These are phyloP conservation scores for Yamagishiella unicocca DNA, from an alignment of 139 green algal genomes.

Conservation along the genomic window DNA sequence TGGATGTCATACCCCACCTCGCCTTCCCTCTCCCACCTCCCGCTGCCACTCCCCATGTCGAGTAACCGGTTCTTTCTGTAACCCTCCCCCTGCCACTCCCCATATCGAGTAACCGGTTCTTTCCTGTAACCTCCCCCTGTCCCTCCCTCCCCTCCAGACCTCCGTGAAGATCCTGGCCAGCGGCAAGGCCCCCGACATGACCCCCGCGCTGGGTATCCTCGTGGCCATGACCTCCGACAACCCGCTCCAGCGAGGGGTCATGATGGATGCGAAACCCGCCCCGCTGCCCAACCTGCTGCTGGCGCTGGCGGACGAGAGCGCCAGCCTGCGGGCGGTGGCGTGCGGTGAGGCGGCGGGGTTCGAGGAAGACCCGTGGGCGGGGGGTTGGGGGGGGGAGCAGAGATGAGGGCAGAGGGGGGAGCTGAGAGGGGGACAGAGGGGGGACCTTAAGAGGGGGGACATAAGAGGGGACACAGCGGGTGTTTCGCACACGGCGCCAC, in stretches of 20 bases:
- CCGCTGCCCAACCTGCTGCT: slow-evolving; percentile 48
- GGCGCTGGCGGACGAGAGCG: slow-evolving; percentile 40
- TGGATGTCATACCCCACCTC: not conserved
- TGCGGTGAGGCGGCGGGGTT: slow-evolving; percentile 39
- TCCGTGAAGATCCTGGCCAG: slow-evolving; percentile 51
- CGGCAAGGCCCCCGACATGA: slow-evolving; percentile 54
- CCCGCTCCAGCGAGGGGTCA: slow-evolving; percentile 47
- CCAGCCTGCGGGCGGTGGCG: slow-evolving; percentile 41
- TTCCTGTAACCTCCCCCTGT: too few species aligned
- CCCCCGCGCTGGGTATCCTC: slow-evolving; percentile 52
- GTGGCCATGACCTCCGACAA: slow-evolving; percentile 43
- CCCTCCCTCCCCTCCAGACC: slow-evolving; percentile 29
- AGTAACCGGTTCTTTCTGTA: too few species aligned
- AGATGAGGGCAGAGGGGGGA: too few species aligned
- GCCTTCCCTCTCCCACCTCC: not conserved
- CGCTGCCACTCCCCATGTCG: too few species aligned
- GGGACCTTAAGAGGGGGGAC: too few species aligned
- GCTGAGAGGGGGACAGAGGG: too few species aligned
- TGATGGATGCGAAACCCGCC: slow-evolving; percentile 56
- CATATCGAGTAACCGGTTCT: too few species aligned
- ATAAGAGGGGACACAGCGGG: too few species aligned
- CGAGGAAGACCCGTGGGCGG: too few species aligned
- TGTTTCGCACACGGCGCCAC: too few species aligned
- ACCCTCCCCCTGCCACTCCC: too few species aligned
- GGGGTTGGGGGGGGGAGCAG: too few species aligned